Conservation (phyloP, 2,329 filamentous ascomycete species). For the Pestalotiopsis sp. region DNA sequence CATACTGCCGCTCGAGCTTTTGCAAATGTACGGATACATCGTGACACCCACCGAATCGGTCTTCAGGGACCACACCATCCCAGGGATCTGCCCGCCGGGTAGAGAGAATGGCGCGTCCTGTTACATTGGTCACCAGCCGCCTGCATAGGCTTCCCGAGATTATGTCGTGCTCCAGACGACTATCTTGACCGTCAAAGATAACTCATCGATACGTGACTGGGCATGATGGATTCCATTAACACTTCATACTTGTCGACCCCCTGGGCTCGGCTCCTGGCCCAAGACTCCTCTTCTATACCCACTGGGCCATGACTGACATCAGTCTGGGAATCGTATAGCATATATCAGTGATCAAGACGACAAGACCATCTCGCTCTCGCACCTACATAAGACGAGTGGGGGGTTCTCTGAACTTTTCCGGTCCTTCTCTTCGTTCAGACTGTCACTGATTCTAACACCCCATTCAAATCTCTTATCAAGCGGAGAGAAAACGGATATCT, state of each 20-base stretch:
- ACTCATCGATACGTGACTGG: constrained; percentile 41
- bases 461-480: background rate
- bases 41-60: constrained; percentile 14
- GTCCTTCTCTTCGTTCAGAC: constrained; percentile 1
- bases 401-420: constrained; percentile 15
- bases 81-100: constrained; percentile 28
- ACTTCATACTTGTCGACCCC: constrained; percentile 14
- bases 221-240: constrained; percentile 20
- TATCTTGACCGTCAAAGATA: constrained; percentile 32
- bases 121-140: constrained; percentile 32
- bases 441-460: background rate
- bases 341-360: constrained; percentile 11
- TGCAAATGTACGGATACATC: constrained; percentile 22
- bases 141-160: constrained; percentile 40
- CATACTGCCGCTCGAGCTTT: constrained; percentile 8
- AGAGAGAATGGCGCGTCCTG: constrained; percentile 17
- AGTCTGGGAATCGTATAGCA: constrained; percentile 14
- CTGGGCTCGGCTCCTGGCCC: constrained; percentile 19
- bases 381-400: constrained; percentile 25
- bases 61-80: constrained; percentile 18
- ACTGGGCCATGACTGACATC: constrained; percentile 13
- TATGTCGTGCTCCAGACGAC: constrained; percentile 25
- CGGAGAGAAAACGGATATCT: background rate
- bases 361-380: constrained; percentile 10
- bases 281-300: constrained; percentile 12